Evolutionary conservation across 129 eudicot species (phyloP).

Genomic region (Scalesia atractyloides): DNA sequence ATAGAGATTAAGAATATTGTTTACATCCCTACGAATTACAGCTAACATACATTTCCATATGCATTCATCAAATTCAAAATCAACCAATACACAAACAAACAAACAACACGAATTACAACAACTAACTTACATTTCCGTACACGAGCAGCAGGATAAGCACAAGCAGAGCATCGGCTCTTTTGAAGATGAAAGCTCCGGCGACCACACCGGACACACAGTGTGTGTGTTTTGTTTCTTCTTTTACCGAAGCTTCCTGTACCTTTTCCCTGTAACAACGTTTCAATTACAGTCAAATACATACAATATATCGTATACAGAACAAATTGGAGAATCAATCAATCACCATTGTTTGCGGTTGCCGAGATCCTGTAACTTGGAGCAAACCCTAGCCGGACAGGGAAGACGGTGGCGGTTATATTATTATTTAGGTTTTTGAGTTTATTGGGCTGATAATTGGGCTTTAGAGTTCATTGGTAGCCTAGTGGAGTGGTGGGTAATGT

Average conservation of each 20-base stretch:
- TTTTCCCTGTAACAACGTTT: conserved; percentile 44
- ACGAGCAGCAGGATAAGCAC: conserved; percentile 78
- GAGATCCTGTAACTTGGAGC: conserved; percentile 32
- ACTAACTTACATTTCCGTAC: conserved; percentile 47
- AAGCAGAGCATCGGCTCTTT: conserved; percentile 76
- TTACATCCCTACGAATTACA: too few species aligned
- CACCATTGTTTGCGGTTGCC: conserved; percentile 45
- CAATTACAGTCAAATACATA: background rate
- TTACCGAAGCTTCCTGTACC: conserved; percentile 79
- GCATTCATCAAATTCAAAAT: background rate
- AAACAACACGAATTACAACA: background rate
- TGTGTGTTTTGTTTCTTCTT: conserved; percentile 78
- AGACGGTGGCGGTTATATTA: too few species aligned
- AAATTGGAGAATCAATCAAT: background rate
- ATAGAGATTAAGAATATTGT: too few species aligned
- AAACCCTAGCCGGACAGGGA: conserved; percentile 1
- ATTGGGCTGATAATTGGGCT: too few species aligned
- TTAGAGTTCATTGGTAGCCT: too few species aligned
- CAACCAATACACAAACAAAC: conserved; percentile 4
- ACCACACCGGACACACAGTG: conserved; percentile 75
- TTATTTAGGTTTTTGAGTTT: too few species aligned
- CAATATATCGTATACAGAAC: background rate
- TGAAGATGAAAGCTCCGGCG: conserved; percentile 79
- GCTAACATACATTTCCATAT: too few species aligned
- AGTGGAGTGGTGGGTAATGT: too few species aligned